These are phyloP conservation scores for Solanum ossicruentum DNA, from an alignment of 257 asterid genomes.

Conservation along the genomic window DNA sequence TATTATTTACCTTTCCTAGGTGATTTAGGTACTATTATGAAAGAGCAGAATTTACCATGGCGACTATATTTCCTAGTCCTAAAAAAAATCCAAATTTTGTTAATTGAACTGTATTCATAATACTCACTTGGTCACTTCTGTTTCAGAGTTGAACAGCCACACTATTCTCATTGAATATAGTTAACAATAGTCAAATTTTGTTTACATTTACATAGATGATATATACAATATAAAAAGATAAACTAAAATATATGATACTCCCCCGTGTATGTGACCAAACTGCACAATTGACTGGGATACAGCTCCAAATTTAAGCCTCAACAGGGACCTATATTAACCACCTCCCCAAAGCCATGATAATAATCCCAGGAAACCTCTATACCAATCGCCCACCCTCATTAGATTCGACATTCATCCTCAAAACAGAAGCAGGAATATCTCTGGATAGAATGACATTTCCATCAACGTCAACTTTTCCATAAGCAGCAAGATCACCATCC, in stretches of 20 bases:
- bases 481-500: slow-evolving; percentile 39
- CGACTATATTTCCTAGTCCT: no score
- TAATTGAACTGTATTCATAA: neutral
- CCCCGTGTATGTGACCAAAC: neutral
- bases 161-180: neutral
- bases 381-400: neutral
- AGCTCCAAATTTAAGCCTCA: neutral
- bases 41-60: no score
- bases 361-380: neutral
- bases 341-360: neutral
- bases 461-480: slow-evolving; percentile 33
- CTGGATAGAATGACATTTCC: slow-evolving; percentile 59
- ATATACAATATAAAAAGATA: neutral
- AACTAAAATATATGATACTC: neutral
- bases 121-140: neutral
- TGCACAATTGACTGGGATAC: neutral
- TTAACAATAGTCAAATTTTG: neutral
- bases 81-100: neutral
- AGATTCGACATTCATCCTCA: slow-evolving; percentile 19
- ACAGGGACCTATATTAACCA: neutral
- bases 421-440: slow-evolving; percentile 19
- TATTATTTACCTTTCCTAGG: no score
- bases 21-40: no score
- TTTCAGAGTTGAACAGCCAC: neutral
- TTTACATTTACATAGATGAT: neutral